Evolutionary conservation across 495 filamentous ascomycete genomes (phyloP).

Genomic region (Evernia prunastri): DNA sequence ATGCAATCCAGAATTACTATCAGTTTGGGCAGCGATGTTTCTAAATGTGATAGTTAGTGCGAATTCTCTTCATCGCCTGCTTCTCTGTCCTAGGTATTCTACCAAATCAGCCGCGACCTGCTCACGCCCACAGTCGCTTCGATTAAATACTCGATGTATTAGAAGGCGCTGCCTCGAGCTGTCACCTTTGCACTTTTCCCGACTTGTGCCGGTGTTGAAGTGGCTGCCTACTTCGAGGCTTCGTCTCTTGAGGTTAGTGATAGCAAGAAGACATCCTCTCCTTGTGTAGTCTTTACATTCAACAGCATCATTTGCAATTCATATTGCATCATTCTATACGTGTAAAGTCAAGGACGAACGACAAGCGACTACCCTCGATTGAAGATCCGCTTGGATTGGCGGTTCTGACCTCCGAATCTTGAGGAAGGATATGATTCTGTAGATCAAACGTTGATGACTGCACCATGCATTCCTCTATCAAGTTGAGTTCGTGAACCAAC

Average conservation of each 20-base stretch:
- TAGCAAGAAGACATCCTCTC: not conserved
- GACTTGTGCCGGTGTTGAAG: not conserved
- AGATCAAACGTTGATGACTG: too few relatives aligned
- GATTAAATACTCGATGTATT: slow-evolving; percentile 58
- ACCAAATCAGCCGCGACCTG: slow-evolving; percentile 64
- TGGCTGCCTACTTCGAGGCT: not conserved
- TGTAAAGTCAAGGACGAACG: not conserved
- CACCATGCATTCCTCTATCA: too few relatives aligned
- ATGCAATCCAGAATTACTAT: too few relatives aligned
- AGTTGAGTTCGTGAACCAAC: too few relatives aligned
- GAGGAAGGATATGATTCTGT: too few relatives aligned
- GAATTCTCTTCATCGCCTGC: slow-evolving; percentile 60
- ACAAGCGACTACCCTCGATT: not conserved
- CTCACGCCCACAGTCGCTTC: slow-evolving; percentile 60
- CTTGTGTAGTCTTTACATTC: not conserved
- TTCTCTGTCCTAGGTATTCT: slow-evolving; percentile 66
- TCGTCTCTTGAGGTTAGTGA: not conserved
- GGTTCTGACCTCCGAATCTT: not conserved
- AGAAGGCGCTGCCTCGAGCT: slow-evolving; percentile 44
- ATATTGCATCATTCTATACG: not conserved
- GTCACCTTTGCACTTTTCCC: not conserved
- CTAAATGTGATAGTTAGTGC: slow-evolving; percentile 66
- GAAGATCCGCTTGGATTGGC: not conserved
- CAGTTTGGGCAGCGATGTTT: slow-evolving; percentile 59
- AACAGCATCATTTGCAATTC: not conserved